These are phyloP conservation scores for Saccharomyces hybrid DNA, from an alignment of 1,139 yeast species.

Conservation along the genomic window DNA sequence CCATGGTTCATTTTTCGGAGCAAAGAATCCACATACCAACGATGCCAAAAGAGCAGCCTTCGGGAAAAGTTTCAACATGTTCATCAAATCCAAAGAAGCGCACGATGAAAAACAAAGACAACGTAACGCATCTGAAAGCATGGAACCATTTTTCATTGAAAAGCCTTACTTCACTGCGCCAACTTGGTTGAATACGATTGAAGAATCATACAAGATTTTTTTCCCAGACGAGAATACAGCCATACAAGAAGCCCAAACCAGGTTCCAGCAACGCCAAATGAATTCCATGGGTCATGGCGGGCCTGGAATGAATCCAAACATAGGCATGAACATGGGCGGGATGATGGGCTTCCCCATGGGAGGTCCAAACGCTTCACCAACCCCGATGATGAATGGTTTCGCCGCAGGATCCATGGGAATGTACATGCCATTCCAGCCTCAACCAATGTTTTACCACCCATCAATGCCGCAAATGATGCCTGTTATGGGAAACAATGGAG, in stretches of 20 bases:
- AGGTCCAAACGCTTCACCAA: conserved; percentile 13
- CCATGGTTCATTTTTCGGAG: conserved; percentile 25
- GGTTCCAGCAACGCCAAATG: conserved; percentile 30
- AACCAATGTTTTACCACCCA: conserved; percentile 28
- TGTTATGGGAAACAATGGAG: conserved; percentile 18
- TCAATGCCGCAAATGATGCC: conserved; percentile 29
- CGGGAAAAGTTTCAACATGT: conserved; percentile 49
- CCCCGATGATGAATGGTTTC: conserved; percentile 25
- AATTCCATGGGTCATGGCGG: conserved; percentile 14
- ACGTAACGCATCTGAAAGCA: conserved; percentile 9
- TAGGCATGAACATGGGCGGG: conserved; percentile 19
- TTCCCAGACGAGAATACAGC: conserved; percentile 36
- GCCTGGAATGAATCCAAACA: conserved; percentile 19
- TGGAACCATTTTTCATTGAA: conserved; percentile 40
- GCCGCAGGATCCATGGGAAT: conserved; percentile 21
- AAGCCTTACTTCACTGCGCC: conserved; percentile 71
- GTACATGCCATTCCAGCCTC: conserved; percentile 33
- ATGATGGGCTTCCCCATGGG: conserved; percentile 26
- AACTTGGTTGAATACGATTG: conserved; percentile 62
- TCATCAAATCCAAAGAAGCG: conserved; percentile 35
- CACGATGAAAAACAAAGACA: conserved; percentile 28
- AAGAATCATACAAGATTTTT: conserved; percentile 43
- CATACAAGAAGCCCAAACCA: conserved; percentile 25
- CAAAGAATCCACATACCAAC: conserved; percentile 40
- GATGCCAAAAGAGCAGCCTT: conserved; percentile 32